Base-by-base conservation (phyloP, 352 stramenopile genomes). In the Phytophthora sp. region DNA sequence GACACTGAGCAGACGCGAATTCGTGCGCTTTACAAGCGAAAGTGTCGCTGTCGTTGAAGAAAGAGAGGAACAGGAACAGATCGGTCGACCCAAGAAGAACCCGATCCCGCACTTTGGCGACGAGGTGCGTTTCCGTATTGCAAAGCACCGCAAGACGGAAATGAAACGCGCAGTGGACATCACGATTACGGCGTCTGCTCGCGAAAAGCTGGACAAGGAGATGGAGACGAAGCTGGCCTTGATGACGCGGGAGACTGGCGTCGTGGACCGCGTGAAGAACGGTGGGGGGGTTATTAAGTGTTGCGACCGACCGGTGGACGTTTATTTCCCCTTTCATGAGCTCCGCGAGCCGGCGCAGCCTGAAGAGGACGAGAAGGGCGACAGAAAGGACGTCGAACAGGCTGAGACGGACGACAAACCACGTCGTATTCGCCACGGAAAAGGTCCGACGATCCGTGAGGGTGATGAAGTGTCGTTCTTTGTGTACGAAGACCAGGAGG, bases 401-500 rank as follows among this genome's bases (percentile, higher is more conserved):
- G 30, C 23, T 13, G 53, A 64, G 29, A 36, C 23, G 18, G 33
- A 16, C 12, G 69, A 56, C 4, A 63, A 63, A 27, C 15, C 57
- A 24, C 49, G 33, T n/a, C 57, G 49, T 54, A 55, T 47, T 16
- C 44, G 45, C 8, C 58, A 47, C 51, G 52, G 9, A 33, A 79
- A 77, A 29, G 44, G 27, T 15, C 60, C 54, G 29, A 42, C 59
- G 39, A 45, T 93, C 9, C 79, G 77, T 7, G 80, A 91, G 26
- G 80, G 84, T 15, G 84, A 91, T 57, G 79, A 91, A 51, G 84
- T 94, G 0, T 92, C 86, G 42, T 94, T 94, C 66, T 92, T 80
- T 36, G 80, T 94, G 20, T 84, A 88, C 31, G 82, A 90, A 56
- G 86, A 91, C 30, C 72, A 81, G 18, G 82, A 88, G 21, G 74